A percentile compares a stretch with the other conserved stretches of the same genome.
Evolutionary conservation across 345 rosid genomes (phyloP).

Genomic region (Eucalyptus microcorys): DNA sequence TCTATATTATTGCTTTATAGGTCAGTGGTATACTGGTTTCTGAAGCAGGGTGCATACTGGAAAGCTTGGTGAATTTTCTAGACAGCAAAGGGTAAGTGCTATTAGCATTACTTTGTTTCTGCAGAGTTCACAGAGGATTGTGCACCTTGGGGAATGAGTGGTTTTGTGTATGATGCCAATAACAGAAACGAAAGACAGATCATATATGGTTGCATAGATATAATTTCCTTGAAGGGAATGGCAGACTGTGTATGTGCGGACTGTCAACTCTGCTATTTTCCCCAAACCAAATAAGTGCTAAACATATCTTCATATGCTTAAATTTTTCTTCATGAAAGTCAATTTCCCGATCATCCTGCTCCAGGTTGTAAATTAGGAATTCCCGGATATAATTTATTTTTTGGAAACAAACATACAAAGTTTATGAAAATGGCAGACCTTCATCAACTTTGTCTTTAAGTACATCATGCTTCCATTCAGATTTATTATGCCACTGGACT

Average conservation of each 20-base stretch:
- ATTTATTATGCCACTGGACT: slow-evolving; percentile 98
- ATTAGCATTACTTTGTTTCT: not conserved
- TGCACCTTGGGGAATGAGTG: not conserved
- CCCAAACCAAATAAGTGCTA: not conserved
- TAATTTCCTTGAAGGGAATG: not conserved
- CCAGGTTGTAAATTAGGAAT: not conserved
- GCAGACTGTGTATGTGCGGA: not conserved
- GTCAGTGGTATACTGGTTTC: slow-evolving; percentile 85
- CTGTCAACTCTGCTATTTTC: not conserved
- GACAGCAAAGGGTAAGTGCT: slow-evolving; percentile 66
- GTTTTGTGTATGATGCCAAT: not conserved
- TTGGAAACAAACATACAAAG: not conserved
- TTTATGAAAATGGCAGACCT: not conserved
- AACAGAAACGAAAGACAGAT: not conserved
- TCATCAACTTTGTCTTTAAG: not conserved
- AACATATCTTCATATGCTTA: not conserved
- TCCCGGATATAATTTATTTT: not conserved
- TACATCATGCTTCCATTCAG: slow-evolving; percentile 51
- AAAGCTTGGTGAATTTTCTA: slow-evolving; percentile 66
- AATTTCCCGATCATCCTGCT: not conserved
- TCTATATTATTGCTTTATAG: slow-evolving; percentile 18
- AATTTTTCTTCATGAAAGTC: not conserved
- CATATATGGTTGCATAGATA: not conserved
- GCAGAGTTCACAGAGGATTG: not conserved
- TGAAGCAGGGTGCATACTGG: slow-evolving; percentile 98